These are phyloP conservation scores for Dacryopinax primogenitus DNA, from an alignment of 768 basidiomycete species.

Conservation along the genomic window DNA sequence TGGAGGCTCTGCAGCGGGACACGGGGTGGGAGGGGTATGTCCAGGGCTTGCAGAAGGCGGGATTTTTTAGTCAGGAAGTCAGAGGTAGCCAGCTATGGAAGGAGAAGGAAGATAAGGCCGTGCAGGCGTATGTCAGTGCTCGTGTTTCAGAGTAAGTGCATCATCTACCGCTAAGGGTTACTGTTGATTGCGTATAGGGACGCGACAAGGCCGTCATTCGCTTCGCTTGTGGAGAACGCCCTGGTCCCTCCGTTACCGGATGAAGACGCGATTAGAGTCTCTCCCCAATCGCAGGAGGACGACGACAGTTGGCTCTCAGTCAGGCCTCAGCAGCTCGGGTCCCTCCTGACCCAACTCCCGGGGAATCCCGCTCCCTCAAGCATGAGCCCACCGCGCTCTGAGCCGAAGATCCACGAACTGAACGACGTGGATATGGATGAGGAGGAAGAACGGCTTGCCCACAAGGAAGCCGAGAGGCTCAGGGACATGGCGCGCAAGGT, in stretches of 20 bases:
- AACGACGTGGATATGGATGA: conserved; percentile 15
- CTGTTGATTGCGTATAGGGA: conserved; percentile 30
- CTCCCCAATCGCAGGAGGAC: conserved; percentile 42
- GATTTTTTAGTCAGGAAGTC: conserved; percentile 68
- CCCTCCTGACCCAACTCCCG: conserved; percentile 36
- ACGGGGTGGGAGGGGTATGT: conserved; percentile 61
- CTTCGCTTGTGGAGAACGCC: conserved; percentile 54
- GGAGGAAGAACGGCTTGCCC: conserved; percentile 41
- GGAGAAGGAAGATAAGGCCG: conserved; percentile 57
- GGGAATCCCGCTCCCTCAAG: conserved; percentile 5
- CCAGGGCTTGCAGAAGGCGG: conserved; percentile 44
- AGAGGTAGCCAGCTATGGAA: conserved; percentile 71
- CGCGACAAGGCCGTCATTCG: conserved; percentile 59
- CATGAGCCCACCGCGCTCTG: conserved; percentile 40
- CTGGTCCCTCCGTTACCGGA: conserved; percentile 34
- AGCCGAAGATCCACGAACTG: not conserved
- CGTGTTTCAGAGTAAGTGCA: conserved; percentile 52
- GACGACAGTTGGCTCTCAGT: conserved; percentile 79
- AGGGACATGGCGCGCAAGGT: conserved; percentile 73
- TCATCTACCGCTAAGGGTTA: too few relatives aligned
- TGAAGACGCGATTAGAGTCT: conserved; percentile 15
- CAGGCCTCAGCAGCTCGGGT: conserved; percentile 61
- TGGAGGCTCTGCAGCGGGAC: conserved; percentile 54
- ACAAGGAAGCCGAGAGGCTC: conserved; percentile 55
- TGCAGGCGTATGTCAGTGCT: conserved; percentile 47